Percentiles rank a stretch among this genome's conserved stretches.
Evolutionary conservation across 1,284 basidiomycete species (phyloP).

Genomic region (Cystobasidium pallidum): DNA sequence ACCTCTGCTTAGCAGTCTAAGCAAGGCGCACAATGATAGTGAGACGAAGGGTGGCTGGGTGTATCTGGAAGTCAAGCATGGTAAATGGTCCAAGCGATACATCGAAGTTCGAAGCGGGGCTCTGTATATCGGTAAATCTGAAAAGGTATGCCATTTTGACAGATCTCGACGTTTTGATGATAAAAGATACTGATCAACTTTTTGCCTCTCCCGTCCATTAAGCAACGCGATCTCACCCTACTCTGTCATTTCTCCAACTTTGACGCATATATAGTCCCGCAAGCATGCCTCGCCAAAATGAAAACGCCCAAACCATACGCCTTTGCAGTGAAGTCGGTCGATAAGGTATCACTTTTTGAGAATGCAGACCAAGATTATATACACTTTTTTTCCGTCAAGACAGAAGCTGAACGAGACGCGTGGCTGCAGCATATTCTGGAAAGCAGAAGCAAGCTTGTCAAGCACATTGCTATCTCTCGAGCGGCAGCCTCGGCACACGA

Average conservation of each 20-base stretch:
- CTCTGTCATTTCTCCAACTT: conserved; percentile 81
- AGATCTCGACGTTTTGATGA: too few species aligned
- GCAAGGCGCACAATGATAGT: conserved; percentile 5
- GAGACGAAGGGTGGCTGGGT: conserved; percentile 72
- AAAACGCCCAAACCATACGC: conserved; percentile 76
- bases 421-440: conserved; percentile 50
- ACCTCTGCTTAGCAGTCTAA: conserved; percentile 53
- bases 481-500: conserved; percentile 13
- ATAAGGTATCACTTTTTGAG: conserved; percentile 80
- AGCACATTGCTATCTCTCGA: conserved; percentile 22
- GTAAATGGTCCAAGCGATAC: conserved; percentile 90
- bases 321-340: conserved; percentile 84
- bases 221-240: conserved; percentile 80
- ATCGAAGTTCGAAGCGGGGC: conserved; percentile 79
- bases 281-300: conserved; percentile 59
- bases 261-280: conserved; percentile 76
- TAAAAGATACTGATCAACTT: too few species aligned
- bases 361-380: conserved; percentile 67
- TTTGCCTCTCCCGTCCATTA: too few species aligned
- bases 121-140: conserved; percentile 80
- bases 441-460: conserved; percentile 45
- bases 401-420: conserved; percentile 63
- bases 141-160: conserved; percentile 64
- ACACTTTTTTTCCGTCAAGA: conserved; percentile 74
- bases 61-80: conserved; percentile 81